A percentile compares a stretch with the other conserved stretches of the same genome.
These are phyloP conservation scores for Melastoma malabathricum DNA, from an alignment of 345 rosid species.

Conservation along the genomic window DNA sequence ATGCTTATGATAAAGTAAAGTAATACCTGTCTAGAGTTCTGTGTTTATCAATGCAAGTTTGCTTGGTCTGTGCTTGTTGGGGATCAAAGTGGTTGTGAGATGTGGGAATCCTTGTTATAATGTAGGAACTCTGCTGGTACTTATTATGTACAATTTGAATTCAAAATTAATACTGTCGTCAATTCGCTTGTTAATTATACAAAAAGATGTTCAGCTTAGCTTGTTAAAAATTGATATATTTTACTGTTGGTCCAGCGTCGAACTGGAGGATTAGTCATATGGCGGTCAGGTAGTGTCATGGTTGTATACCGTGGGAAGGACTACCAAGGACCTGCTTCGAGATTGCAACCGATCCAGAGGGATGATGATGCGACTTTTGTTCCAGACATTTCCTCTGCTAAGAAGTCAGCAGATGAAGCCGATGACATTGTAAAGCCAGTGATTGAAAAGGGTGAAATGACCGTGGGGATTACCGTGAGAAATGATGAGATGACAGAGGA, in stretches of 20 bases:
- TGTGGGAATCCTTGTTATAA: no score
- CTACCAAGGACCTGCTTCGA: slow-evolving; percentile 54
- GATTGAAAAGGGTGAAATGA: slow-evolving; percentile 25
- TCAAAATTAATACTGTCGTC: no score
- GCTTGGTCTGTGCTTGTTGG: no score
- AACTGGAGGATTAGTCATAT: slow-evolving; percentile 85
- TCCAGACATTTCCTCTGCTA: slow-evolving; percentile 59
- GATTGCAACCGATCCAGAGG: slow-evolving; percentile 18
- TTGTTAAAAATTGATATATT: not conserved
- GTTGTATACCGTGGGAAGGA: slow-evolving; percentile 74
- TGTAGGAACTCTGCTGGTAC: no score
- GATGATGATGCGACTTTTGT: slow-evolving; percentile 49
- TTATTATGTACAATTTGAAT: no score
- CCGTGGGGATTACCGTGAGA: slow-evolving; percentile 16
- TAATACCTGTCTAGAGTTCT: no score
- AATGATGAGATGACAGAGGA: slow-evolving; percentile 51
- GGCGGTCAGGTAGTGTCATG: slow-evolving; percentile 99
- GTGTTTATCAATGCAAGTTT: no score
- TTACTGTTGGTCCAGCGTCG: slow-evolving; percentile 57
- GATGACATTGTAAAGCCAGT: slow-evolving; percentile 16
- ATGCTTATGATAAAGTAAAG: no score
- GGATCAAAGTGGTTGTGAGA: no score
- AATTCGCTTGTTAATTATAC: not conserved
- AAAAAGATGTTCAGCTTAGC: not conserved
- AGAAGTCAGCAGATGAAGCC: slow-evolving; percentile 11